Evolutionary conservation across 2,329 filamentous ascomycete genomes (phyloP).

Genomic region (Xylariaceae sp.): DNA sequence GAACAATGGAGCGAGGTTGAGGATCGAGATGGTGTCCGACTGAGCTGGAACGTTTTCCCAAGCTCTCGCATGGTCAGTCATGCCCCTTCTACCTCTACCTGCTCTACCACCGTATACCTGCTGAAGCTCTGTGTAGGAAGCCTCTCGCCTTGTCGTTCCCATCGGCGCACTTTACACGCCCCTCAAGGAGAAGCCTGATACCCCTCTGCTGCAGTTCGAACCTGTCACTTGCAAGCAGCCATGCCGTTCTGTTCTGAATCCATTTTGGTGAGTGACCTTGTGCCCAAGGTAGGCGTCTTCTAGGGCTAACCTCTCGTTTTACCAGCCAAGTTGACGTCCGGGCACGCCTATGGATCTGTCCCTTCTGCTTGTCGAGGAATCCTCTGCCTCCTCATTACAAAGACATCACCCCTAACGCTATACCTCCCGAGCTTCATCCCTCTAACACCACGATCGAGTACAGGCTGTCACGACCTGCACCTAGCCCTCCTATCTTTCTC

Average conservation of each 20-base stretch:
- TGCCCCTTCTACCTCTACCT: conserved; percentile 5
- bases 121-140: conserved; percentile 64
- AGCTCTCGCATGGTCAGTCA: conserved; percentile 88
- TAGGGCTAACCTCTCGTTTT: conserved; percentile 26
- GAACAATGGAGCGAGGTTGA: conserved; percentile 97
- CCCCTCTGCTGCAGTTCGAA: conserved; percentile 90
- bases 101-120: conserved; percentile 23
- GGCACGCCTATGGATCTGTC: conserved; percentile 84
- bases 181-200: conserved; percentile 90
- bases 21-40: conserved; percentile 90
- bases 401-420: conserved; percentile 81
- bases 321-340: conserved; percentile 79
- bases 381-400: conserved; percentile 85
- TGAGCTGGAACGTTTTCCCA: conserved; percentile 99
- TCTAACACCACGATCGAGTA: conserved; percentile 91
- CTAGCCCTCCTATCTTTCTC: conserved; percentile 82
- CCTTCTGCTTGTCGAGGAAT: conserved; percentile 84
- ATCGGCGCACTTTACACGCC: conserved; percentile 96
- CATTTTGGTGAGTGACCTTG: conserved; percentile 74
- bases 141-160: conserved; percentile 89
- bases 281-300: neutral
- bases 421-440: conserved; percentile 81
- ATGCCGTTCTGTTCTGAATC: conserved; percentile 93
- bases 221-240: conserved; percentile 96
- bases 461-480: conserved; percentile 76